A percentile compares a stretch with the other conserved stretches of the same genome.
phyloP scores from a whole-genome alignment of 345 rosid genomes.

The Syzygium aromaticum region DNA sequence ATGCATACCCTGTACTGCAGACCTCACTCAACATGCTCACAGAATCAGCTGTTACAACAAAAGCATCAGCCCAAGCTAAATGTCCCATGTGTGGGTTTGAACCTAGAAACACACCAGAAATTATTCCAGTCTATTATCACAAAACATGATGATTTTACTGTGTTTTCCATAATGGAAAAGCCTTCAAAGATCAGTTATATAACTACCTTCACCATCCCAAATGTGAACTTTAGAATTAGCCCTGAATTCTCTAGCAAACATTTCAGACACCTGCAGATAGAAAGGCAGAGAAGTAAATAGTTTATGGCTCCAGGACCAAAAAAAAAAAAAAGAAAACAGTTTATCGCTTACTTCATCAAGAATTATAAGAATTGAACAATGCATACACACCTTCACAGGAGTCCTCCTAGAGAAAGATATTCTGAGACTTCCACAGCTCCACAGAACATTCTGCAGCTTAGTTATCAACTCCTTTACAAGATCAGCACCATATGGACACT shows the following conservation, averaged over 20 bases:
- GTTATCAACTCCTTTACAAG: constrained; percentile 54
- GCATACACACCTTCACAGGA: constrained; percentile 38
- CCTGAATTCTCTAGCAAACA: constrained; percentile 39
- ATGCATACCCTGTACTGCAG: constrained; percentile 81
- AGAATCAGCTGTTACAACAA: constrained; percentile 89
- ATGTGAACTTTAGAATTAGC: constrained; percentile 58
- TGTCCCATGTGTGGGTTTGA: constrained; percentile 89
- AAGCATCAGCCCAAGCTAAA: constrained; percentile 90
- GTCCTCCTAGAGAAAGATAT: constrained; percentile 85
- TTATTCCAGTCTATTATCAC: background rate
- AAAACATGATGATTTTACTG: background rate
- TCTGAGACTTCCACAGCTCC: constrained; percentile 84
- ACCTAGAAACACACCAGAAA: constrained; percentile 21
- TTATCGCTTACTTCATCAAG: background rate
- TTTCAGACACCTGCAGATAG: constrained; percentile 38
- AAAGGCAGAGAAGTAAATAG: background rate
- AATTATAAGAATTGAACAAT: background rate
- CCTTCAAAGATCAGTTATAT: background rate
- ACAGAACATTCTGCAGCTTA: constrained; percentile 53
- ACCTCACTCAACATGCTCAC: constrained; percentile 97
- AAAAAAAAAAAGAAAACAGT: background rate
- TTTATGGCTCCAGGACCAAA: background rate
- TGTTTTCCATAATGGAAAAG: background rate
- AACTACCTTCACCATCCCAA: constrained; percentile 75
- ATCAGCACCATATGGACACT: constrained; percentile 66